Conservation (phyloP, 805 yeast species). For the Yarrowia yakushimensis region DNA sequence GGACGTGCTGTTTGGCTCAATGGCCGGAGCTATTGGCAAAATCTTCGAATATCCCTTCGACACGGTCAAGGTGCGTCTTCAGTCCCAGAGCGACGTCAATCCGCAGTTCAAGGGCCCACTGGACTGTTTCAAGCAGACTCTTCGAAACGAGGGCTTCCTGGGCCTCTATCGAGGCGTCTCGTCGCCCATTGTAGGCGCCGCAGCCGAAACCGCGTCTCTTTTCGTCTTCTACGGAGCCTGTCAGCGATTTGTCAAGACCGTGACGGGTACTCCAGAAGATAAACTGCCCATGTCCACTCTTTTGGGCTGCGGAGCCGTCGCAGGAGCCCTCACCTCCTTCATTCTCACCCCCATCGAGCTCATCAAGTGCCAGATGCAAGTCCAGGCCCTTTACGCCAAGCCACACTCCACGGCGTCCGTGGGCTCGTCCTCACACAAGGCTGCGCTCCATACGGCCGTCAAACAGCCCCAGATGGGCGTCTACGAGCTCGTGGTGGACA, state of each 20-base stretch:
- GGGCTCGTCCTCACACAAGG: slow-evolving; percentile 31
- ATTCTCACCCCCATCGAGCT: slow-evolving; percentile 90
- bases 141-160: slow-evolving; percentile 61
- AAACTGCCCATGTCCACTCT: slow-evolving; percentile 45
- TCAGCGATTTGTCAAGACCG: slow-evolving; percentile 25
- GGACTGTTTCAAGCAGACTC: slow-evolving; percentile 63
- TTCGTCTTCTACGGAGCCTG: slow-evolving; percentile 46
- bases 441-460: slow-evolving; percentile 22
- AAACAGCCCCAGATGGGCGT: slow-evolving; percentile 28
- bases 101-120: slow-evolving; percentile 54
- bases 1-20: slow-evolving; percentile 38
- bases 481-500: slow-evolving; percentile 42
- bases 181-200: slow-evolving; percentile 85
- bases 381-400: slow-evolving; percentile 42
- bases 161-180: slow-evolving; percentile 79
- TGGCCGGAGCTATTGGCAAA: slow-evolving; percentile 81
- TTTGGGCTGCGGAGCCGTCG: slow-evolving; percentile 68
- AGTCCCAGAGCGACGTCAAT: slow-evolving; percentile 62
- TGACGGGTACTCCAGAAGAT: slow-evolving; percentile 23
- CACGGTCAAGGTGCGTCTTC: slow-evolving; percentile 83
- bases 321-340: slow-evolving; percentile 80
- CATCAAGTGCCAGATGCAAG: slow-evolving; percentile 84
- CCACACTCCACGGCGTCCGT: slow-evolving; percentile 29
- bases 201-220: slow-evolving; percentile 79
- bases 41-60: slow-evolving; percentile 89